Evolutionary conservation across 192 early-diverging fungal species (phyloP).

Genomic region (Coemansia sp.): DNA sequence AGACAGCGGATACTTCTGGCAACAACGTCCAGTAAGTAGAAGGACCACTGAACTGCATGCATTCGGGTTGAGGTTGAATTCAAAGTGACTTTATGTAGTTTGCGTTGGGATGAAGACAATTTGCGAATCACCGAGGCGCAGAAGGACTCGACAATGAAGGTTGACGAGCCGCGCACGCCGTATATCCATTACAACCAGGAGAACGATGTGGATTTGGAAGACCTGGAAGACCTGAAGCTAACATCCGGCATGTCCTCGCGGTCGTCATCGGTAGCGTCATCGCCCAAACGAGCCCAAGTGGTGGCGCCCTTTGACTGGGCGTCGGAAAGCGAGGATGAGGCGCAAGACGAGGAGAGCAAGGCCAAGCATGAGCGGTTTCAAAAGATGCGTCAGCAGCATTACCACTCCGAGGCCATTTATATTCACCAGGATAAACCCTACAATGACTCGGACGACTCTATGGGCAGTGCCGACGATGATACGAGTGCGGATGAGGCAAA

Average conservation of each 20-base stretch:
- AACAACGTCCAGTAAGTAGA: slow-evolving; percentile 36
- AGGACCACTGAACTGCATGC: too few relatives aligned
- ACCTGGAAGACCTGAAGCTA: slow-evolving; percentile 45
- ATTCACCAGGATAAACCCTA: slow-evolving; percentile 35
- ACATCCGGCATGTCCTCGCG: slow-evolving; percentile 28
- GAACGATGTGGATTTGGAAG: slow-evolving; percentile 63
- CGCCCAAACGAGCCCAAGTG: slow-evolving; percentile 53
- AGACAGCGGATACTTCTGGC: slow-evolving; percentile 16
- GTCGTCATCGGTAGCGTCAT: slow-evolving; percentile 55
- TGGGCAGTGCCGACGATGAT: slow-evolving; percentile 38
- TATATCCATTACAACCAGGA: slow-evolving; percentile 85
- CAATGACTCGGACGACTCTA: slow-evolving; percentile 57
- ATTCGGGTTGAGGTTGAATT: not conserved
- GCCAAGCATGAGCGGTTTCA: slow-evolving; percentile 72
- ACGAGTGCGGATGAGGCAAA: slow-evolving; percentile 6
- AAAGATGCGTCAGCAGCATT: slow-evolving; percentile 77
- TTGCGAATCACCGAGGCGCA: slow-evolving; percentile 83
- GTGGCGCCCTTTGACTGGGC: slow-evolving; percentile 38
- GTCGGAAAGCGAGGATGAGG: slow-evolving; percentile 34
- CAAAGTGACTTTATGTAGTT: slow-evolving; percentile 41
- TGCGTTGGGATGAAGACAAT: slow-evolving; percentile 96
- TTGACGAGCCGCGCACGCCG: slow-evolving; percentile 94
- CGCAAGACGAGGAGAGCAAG: slow-evolving; percentile 40
- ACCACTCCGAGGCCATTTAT: slow-evolving; percentile 60
- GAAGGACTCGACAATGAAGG: slow-evolving; percentile 94